phyloP scores from a whole-genome alignment of 495 filamentous ascomycete species.

The Podospora pseudoanserina region DNA sequence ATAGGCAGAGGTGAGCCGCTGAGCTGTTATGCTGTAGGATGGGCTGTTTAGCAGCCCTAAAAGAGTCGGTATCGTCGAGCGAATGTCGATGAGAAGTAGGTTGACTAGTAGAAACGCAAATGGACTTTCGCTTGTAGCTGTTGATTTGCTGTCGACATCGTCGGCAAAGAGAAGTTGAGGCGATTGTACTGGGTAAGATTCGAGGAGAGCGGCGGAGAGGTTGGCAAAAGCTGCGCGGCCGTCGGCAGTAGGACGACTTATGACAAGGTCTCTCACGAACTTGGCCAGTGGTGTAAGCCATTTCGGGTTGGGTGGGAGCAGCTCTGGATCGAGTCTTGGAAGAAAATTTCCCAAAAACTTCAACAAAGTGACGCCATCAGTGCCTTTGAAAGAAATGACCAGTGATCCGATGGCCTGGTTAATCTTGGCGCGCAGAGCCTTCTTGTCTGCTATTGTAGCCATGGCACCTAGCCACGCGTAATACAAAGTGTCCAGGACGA shows the following conservation, averaged over 20 bases:
- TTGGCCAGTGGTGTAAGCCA: conserved; percentile 43
- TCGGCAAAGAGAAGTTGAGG: conserved; percentile 48
- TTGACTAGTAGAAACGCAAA: conserved; percentile 59
- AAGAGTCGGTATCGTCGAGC: conserved; percentile 57
- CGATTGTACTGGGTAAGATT: conserved; percentile 43
- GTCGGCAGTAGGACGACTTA: conserved; percentile 44
- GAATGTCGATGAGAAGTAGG: conserved; percentile 58
- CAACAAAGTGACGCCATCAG: conserved; percentile 50
- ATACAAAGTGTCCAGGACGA: conserved; percentile 49
- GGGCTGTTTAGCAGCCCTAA: conserved; percentile 51
- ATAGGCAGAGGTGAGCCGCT: conserved; percentile 55
- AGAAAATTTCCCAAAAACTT: conserved; percentile 45
- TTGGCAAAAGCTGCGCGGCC: conserved; percentile 50
- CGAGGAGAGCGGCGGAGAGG: conserved; percentile 50
- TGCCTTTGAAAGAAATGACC: conserved; percentile 47
- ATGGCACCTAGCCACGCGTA: conserved; percentile 49
- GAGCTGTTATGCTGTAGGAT: conserved; percentile 44
- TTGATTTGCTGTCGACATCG: background rate
- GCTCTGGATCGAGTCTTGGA: conserved; percentile 37
- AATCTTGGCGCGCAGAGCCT: conserved; percentile 36
- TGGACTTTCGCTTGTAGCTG: conserved; percentile 40
- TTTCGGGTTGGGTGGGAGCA: conserved; percentile 33
- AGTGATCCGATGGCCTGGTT: conserved; percentile 42
- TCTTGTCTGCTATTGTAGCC: conserved; percentile 23
- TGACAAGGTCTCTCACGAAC: conserved; percentile 43